Conservation (phyloP, 2,329 filamentous ascomycete genomes). For the Ophiostoma sp. region DNA sequence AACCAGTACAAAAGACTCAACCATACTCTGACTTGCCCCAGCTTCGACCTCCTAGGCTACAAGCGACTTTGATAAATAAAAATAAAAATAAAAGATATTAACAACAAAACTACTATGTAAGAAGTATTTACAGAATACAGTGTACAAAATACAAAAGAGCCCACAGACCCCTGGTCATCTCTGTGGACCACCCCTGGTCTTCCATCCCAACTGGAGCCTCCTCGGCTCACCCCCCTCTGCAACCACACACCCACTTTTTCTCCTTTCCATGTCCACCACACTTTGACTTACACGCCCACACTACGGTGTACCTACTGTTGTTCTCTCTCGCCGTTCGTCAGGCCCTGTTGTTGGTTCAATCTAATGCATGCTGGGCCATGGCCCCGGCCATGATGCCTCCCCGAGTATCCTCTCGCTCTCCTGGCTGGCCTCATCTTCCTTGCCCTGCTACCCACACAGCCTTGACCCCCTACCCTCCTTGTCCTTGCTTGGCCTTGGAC, state of each 20-base stretch:
- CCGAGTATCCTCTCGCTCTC: neutral
- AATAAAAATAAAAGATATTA: neutral
- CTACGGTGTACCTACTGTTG: neutral
- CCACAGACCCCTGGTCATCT: slow-evolving; percentile 15
- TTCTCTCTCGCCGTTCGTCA: slow-evolving; percentile 6
- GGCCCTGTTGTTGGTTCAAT: slow-evolving; percentile 8
- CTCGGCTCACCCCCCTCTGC: slow-evolving; percentile 9
- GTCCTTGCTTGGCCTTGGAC: neutral
- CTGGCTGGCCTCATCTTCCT: neutral
- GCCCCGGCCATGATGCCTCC: slow-evolving; percentile 18
- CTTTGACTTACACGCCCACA: slow-evolving; percentile 21
- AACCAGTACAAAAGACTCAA: neutral
- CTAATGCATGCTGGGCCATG: slow-evolving; percentile 7
- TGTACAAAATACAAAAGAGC: neutral
- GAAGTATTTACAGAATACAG: neutral
- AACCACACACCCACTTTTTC: slow-evolving; percentile 16
- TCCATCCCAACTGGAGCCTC: slow-evolving; percentile 16
- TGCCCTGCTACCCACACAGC: neutral
- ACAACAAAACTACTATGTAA: neutral
- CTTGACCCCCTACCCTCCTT: neutral
- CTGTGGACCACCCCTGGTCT: slow-evolving; percentile 19
- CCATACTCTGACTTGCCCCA: too few relatives aligned
- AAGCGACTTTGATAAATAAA: neutral
- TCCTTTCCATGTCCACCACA: slow-evolving; percentile 15
- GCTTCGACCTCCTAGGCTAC: too few relatives aligned